Conservation (phyloP, 108 stramenopile species). For the Skeletonema grethae region DNA sequence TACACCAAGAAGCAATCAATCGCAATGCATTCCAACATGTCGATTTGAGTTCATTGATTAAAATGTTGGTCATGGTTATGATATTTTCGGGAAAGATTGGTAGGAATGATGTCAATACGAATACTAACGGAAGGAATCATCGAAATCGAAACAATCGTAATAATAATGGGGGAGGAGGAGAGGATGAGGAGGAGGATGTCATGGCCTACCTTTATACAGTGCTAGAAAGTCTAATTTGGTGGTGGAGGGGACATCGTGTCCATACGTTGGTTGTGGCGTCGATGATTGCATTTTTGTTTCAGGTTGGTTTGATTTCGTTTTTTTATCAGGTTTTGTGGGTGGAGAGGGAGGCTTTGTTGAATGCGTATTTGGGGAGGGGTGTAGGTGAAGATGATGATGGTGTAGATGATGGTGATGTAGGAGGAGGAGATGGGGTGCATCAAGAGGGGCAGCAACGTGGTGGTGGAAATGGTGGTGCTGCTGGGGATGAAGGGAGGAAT, state of each 20-base stretch:
- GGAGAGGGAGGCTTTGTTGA: conserved; percentile 32
- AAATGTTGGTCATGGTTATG: conserved; percentile 38
- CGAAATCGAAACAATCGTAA: too few relatives aligned
- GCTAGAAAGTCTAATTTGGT: background rate
- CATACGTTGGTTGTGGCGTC: conserved; percentile 28
- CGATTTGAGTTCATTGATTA: conserved; percentile 27
- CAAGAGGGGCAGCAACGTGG: background rate
- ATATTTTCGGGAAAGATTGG: conserved; percentile 30
- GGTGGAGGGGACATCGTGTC: conserved; percentile 25
- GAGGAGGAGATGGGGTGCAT: conserved; percentile 1
- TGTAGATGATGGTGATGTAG: background rate
- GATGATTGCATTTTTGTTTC: conserved; percentile 34
- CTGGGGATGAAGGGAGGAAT: background rate
- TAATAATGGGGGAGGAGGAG: background rate
- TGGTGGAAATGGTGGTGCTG: conserved; percentile 1
- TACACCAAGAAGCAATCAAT: conserved; percentile 24
- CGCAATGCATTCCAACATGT: conserved; percentile 37
- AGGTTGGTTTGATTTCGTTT: conserved; percentile 43
- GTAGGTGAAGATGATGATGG: background rate
- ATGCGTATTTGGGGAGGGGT: conserved; percentile 25
- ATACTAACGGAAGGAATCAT: background rate
- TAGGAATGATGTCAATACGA: background rate
- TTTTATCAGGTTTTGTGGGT: conserved; percentile 46
- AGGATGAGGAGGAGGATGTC: background rate
- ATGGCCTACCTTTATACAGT: background rate